Base-by-base conservation (phyloP, 805 yeast genomes). In the Cyberlindnera xishuangbannaensis region DNA sequence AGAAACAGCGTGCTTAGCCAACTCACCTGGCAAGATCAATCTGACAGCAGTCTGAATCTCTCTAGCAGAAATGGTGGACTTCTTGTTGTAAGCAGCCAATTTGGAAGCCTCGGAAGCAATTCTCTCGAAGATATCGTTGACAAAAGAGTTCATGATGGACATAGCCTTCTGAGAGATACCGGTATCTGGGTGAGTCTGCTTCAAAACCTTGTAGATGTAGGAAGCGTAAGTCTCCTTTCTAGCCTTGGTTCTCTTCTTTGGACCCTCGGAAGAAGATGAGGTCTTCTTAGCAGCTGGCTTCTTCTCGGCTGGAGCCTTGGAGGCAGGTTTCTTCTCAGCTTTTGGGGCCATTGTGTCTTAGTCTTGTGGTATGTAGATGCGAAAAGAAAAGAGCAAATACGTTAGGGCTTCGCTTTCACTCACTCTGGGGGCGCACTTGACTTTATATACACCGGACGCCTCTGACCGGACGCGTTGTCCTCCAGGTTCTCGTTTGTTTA, bases 1-100 rank as follows among this genome's bases (percentile, higher is more conserved):
- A 59, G 95, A 83, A 57, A 87, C 95, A 60, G 97, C 96, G 72
- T 90, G 97, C 78, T 87, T 87, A 52, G 97, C 96, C 64, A 88
- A 78, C 76, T 90, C 97, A 79, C 97, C 97, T 55, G 97, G 97
- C 58, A 90, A 81, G 69, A 88, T 88, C 61, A 88, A 81, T 78
- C 97, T 86, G 53, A 88, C 97, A 56, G 97, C 97, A 55, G 97
- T 90, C 76, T 88, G 97, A 61, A 90, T 90, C 76, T 88, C 97
- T 75, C 97, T 87, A 45, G 97, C 94, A 51, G 97, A 86, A 61
- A 90, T 90, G 55, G 97, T 90, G 43, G 96, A 86, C 73, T 87
- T 88, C 78, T 88, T 88, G 85, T 90, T 90, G 84, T 90, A 88
- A 61, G 95, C 95, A 70, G 97, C 97, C 60, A 90, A 80, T 73